A percentile compares a stretch with the other conserved stretches of the same genome.
Conservation (phyloP, 2,329 filamentous ascomycete species). For the Macroventuria anomochaeta region DNA sequence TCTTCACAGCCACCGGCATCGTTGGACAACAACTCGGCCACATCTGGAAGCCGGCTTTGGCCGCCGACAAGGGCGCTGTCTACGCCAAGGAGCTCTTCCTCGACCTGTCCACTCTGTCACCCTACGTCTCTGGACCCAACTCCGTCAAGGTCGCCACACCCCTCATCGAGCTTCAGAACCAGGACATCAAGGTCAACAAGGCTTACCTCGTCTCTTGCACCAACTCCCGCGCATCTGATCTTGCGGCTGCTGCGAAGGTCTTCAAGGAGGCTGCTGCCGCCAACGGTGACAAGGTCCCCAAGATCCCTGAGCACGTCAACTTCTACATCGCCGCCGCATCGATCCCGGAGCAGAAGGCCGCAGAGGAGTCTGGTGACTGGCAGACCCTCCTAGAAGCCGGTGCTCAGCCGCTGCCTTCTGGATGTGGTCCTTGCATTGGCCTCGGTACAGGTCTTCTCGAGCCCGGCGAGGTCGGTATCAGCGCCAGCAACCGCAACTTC, state of each 20-base stretch:
- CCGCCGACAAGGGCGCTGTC: conserved; percentile 75
- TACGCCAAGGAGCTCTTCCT: conserved; percentile 87
- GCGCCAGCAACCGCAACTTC: conserved; percentile 86
- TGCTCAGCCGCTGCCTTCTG: conserved; percentile 72
- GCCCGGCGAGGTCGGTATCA: conserved; percentile 84
- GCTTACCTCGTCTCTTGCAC: conserved; percentile 92
- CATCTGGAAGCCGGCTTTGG: conserved; percentile 62
- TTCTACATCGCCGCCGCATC: conserved; percentile 94
- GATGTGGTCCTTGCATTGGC: conserved; percentile 87
- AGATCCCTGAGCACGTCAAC: conserved; percentile 76
- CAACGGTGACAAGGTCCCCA: conserved; percentile 67
- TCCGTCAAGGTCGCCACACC: conserved; percentile 88
- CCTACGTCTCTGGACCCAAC: conserved; percentile 86
- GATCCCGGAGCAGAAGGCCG: conserved; percentile 72
- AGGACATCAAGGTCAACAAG: conserved; percentile 80
- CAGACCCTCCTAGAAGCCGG: conserved; percentile 80
- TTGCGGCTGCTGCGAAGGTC: conserved; percentile 81
- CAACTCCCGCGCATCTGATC: conserved; percentile 80
- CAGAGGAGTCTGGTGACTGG: conserved; percentile 86
- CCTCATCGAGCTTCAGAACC: conserved; percentile 71
- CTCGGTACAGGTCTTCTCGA: conserved; percentile 81
- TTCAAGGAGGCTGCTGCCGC: conserved; percentile 75
- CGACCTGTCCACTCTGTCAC: conserved; percentile 81
- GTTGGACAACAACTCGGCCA: conserved; percentile 44
- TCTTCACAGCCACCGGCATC: conserved; percentile 60